phyloP scores from a whole-genome alignment of 805 yeast species.

The Wickerhamomyces chambardii region DNA sequence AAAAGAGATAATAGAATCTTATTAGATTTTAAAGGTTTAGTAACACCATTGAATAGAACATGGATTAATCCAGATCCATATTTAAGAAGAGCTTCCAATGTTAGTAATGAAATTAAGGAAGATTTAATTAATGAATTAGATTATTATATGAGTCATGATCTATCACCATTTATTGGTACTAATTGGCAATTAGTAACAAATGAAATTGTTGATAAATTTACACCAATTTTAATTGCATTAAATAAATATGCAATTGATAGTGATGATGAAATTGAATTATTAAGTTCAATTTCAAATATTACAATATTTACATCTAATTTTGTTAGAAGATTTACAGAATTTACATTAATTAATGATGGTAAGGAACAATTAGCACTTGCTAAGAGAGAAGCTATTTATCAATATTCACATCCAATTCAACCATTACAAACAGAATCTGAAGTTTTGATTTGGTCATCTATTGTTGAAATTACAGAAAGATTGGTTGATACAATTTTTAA shows the following conservation, averaged over 20 bases:
- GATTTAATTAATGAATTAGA: slow-evolving; percentile 25
- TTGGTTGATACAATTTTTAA: slow-evolving; percentile 28
- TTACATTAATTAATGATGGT: slow-evolving; percentile 8
- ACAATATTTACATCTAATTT: slow-evolving; percentile 33
- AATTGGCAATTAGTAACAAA: slow-evolving; percentile 49
- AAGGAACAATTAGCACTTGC: slow-evolving; percentile 14
- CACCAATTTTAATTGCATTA: slow-evolving; percentile 35
- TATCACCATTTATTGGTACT: slow-evolving; percentile 31
- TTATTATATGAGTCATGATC: slow-evolving; percentile 16
- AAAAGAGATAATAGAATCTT: slow-evolving; percentile 38
- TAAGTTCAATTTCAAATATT: slow-evolving; percentile 20
- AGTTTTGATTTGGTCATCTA: slow-evolving; percentile 38
- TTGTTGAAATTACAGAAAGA: slow-evolving; percentile 27
- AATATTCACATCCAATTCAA: slow-evolving; percentile 36
- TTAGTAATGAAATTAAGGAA: slow-evolving; percentile 23
- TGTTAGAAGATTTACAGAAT: slow-evolving; percentile 32
- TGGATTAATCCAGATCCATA: slow-evolving; percentile 41
- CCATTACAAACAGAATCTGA: slow-evolving; percentile 31
- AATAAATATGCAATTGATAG: slow-evolving; percentile 29
- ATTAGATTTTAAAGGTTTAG: slow-evolving; percentile 44
- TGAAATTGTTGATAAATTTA: slow-evolving; percentile 40
- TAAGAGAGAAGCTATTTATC: slow-evolving; percentile 28
- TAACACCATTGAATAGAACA: slow-evolving; percentile 45
- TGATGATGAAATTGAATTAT: slow-evolving; percentile 9
- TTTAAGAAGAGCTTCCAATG: slow-evolving; percentile 25